Base-by-base conservation (phyloP, 345 rosid species). In the Capsella bursapastoris region DNA sequence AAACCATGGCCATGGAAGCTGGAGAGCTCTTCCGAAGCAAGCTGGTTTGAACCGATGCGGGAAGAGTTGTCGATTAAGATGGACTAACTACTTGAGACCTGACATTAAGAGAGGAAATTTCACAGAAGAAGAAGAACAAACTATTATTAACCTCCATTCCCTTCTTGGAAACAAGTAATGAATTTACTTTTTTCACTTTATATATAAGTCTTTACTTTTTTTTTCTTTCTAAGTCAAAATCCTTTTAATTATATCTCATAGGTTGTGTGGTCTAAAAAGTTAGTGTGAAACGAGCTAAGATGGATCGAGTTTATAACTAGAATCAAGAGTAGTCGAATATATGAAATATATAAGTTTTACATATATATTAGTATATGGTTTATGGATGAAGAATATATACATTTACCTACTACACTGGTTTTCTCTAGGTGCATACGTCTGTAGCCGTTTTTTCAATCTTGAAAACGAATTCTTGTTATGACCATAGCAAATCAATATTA, bases 61-160 rank as follows among this genome's bases (percentile, higher is more conserved):
- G 4, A 90, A 90, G 76, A 90, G 96, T 78, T 90, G 96, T 67
- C 83, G 96, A 73, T 78, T 88, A 22, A 60, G 96, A 59, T 88
- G 96, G 96, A 90, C 86, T 49, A 90, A 90, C 75, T 90, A 90
- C 78, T 83, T 90, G 48, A 80, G 96, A 68, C 93, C 96, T 10
- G 93, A 90, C 62, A 90, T 90, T 71, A 87, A 83, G 77, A 83
- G 97, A 72, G 94, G 97, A 35, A 86, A 78, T 53, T 90, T 90
- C 80, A 79, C 90, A 4, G 76, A 82, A 8, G 92, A 90, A 58
- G 97, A 90, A 85, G 91, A 90, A 66, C 82, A 87, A 68, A 68
- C 84, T 40, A 88, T 90, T 76, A 82, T 90, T 82, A 81, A 86
- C 75, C 85, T 87, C 41, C 97, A 90, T 71, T 53, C 87, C 3